Conservation (phyloP, 371 early-diverging fungal genomes). For the Mortierella sp. region DNA sequence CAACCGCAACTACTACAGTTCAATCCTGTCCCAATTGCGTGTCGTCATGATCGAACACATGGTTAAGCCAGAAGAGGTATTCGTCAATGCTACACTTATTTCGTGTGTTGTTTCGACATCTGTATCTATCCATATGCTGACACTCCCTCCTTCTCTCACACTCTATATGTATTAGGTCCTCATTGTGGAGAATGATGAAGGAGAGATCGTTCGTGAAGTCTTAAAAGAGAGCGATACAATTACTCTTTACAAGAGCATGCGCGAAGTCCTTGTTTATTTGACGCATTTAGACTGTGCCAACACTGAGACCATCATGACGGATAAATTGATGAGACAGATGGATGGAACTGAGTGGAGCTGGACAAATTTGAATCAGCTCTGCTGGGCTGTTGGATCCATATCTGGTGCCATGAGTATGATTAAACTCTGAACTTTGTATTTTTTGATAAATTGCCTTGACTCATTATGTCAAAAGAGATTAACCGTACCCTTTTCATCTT, state of each 20-base stretch:
- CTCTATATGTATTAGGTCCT: conserved; percentile 73
- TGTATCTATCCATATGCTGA: conserved; percentile 32
- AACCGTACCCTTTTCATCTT: neutral
- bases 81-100: conserved; percentile 64
- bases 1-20: conserved; percentile 70
- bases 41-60: conserved; percentile 97
- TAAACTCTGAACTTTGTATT: neutral
- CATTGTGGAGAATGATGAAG: conserved; percentile 99
- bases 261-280: conserved; percentile 96
- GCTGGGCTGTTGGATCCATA: conserved; percentile 99
- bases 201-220: conserved; percentile 99
- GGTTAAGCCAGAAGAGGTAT: conserved; percentile 98
- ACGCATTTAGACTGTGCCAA: conserved; percentile 95
- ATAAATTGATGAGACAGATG: conserved; percentile 92
- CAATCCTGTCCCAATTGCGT: conserved; percentile 84
- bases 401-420: conserved; percentile 90
- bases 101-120: too few species aligned
- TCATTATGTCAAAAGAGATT: too few species aligned
- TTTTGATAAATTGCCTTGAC: too few species aligned
- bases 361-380: conserved; percentile 97
- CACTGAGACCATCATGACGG: conserved; percentile 95
- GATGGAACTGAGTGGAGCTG: conserved; percentile 96
- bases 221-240: conserved; percentile 99
- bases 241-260: conserved; percentile 98
- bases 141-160: neutral